A percentile compares a stretch with the other conserved stretches of the same genome.
Conservation (phyloP, 2,329 filamentous ascomycete genomes). For the Diaporthe vaccinii region DNA sequence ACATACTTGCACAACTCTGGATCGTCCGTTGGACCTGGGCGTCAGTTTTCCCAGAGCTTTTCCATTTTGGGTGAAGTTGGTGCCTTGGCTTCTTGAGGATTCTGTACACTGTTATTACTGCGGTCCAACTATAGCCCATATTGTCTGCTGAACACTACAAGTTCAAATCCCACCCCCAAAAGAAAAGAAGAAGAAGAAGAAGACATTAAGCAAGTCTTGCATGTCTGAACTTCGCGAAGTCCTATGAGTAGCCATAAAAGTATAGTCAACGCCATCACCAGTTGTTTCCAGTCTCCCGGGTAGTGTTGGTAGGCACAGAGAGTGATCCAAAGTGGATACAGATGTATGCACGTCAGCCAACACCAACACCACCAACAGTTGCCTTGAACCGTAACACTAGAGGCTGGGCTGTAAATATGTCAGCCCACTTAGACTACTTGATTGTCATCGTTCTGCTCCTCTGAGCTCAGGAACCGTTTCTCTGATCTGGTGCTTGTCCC, state of each 20-base stretch:
- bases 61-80: background rate
- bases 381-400: too few species aligned
- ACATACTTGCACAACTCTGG: background rate
- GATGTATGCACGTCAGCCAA: too few species aligned
- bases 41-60: background rate
- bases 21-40: background rate
- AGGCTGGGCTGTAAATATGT: too few species aligned
- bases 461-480: background rate
- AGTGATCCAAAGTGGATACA: too few species aligned
- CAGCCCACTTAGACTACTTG: too few species aligned
- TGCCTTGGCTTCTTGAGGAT: too few species aligned
- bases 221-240: background rate
- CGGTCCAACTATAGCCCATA: background rate
- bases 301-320: too few species aligned
- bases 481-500: background rate
- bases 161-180: too few species aligned
- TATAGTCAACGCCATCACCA: background rate
- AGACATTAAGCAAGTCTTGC: background rate
- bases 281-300: background rate
- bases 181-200: too few species aligned
- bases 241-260: background rate
- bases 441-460: background rate
- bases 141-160: background rate
- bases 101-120: too few species aligned
- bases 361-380: background rate